These are phyloP conservation scores for Decorospora gaudefroyi DNA, from an alignment of 2,329 filamentous ascomycete species.

Conservation along the genomic window DNA sequence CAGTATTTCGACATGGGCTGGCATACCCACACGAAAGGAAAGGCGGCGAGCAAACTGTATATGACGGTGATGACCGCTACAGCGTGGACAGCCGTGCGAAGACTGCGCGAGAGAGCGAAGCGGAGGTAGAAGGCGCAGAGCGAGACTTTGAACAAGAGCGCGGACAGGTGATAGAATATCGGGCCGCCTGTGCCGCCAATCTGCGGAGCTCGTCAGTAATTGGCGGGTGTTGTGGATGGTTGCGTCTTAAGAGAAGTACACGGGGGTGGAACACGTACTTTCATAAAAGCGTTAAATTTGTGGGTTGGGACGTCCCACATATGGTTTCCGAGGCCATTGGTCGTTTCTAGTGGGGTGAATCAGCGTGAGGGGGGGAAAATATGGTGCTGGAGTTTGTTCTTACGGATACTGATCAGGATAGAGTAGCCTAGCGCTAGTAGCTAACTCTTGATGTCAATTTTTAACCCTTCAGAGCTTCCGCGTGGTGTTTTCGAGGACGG, in stretches of 20 bases:
- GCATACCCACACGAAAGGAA: constrained; percentile 25
- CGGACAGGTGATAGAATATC: constrained; percentile 20
- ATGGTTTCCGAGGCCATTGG: constrained; percentile 21
- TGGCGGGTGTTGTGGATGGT: not conserved
- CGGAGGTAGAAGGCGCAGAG: constrained; percentile 22
- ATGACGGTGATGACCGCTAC: constrained; percentile 19
- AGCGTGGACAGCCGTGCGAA: constrained; percentile 11
- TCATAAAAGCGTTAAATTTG: constrained; percentile 21
- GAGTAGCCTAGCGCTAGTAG: constrained; percentile 17
- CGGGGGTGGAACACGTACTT: constrained; percentile 8
- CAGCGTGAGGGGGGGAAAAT: not conserved
- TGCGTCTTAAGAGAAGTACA: not conserved
- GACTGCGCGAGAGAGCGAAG: constrained; percentile 13
- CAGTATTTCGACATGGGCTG: constrained; percentile 24
- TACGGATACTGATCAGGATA: constrained; percentile 15
- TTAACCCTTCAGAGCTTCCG: not conserved
- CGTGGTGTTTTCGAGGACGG: too few species aligned
- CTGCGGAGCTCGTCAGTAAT: constrained; percentile 4
- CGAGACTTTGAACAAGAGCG: constrained; percentile 21
- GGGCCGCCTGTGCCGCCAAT: constrained; percentile 24
- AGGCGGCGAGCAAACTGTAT: constrained; percentile 17
- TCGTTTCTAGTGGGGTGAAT: constrained; percentile 22
- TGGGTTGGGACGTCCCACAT: constrained; percentile 18
- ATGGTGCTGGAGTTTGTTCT: not conserved
- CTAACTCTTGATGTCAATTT: constrained; percentile 7